These are phyloP conservation scores for Rachicladosporium sp. DNA, from an alignment of 2,329 filamentous ascomycete species.

Conservation along the genomic window DNA sequence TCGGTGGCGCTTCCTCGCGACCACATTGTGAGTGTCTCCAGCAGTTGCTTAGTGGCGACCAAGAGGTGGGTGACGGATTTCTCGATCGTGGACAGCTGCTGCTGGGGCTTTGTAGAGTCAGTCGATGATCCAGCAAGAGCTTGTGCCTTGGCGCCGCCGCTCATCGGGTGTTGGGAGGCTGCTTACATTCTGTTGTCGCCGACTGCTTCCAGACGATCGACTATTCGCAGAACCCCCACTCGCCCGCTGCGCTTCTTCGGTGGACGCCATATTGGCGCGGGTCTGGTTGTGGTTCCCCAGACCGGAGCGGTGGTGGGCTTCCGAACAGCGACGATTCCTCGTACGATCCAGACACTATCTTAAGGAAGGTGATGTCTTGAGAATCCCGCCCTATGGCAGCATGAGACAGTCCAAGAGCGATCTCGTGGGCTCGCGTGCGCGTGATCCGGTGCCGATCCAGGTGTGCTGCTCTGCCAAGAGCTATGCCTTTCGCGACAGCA, in stretches of 20 bases:
- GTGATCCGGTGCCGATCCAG: too few species aligned
- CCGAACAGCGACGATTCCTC: too few species aligned
- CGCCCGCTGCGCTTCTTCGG: constrained; percentile 13
- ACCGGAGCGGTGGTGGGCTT: too few species aligned
- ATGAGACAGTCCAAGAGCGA: too few species aligned
- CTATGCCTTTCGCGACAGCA: too few species aligned
- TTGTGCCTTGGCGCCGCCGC: neutral
- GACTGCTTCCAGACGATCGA: constrained; percentile 12
- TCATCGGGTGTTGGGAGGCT: neutral
- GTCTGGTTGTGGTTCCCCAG: too few species aligned
- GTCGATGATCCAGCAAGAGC: constrained; percentile 5
- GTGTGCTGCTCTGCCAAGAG: too few species aligned
- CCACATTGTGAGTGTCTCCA: constrained; percentile 96
- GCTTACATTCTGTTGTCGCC: constrained; percentile 17
- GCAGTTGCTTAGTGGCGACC: constrained; percentile 91
- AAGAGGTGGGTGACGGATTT: constrained; percentile 97
- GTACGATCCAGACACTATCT: too few species aligned
- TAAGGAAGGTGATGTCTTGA: too few species aligned
- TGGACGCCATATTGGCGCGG: constrained; percentile 6
- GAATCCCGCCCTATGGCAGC: too few species aligned
- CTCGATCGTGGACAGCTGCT: constrained; percentile 89
- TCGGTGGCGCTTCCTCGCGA: constrained; percentile 85
- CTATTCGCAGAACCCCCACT: constrained; percentile 16
- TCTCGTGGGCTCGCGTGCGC: too few species aligned
- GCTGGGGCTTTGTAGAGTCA: constrained; percentile 42